Evolutionary conservation across 2,329 filamentous ascomycete genomes (phyloP).

Genomic region (Hortaea werneckii): DNA sequence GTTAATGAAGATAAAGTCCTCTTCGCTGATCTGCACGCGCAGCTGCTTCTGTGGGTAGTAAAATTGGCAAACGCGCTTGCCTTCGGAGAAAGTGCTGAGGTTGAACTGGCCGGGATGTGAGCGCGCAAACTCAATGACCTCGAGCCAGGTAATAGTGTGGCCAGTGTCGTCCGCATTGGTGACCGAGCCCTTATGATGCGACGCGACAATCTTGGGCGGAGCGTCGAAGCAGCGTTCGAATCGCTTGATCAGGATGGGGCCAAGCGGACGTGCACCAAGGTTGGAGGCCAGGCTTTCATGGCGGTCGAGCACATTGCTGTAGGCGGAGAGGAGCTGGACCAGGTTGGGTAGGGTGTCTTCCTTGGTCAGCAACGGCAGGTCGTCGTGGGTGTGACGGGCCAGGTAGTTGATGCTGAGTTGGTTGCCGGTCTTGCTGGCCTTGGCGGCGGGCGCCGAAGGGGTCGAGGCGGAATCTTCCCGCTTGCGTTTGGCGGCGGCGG

Average conservation of each 20-base stretch:
- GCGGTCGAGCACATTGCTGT: slow-evolving; percentile 74
- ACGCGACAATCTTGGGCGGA: slow-evolving; percentile 58
- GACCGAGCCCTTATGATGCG: slow-evolving; percentile 31
- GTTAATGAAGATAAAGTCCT: slow-evolving; percentile 75
- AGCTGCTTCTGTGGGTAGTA: slow-evolving; percentile 59
- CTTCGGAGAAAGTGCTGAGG: slow-evolving; percentile 57
- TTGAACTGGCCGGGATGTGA: slow-evolving; percentile 70
- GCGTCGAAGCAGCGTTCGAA: slow-evolving; percentile 82
- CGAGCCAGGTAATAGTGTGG: slow-evolving; percentile 63
- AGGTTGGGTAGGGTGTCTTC: slow-evolving; percentile 66
- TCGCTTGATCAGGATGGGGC: slow-evolving; percentile 72
- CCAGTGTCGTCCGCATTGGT: slow-evolving; percentile 32
- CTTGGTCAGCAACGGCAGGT: slow-evolving; percentile 51
- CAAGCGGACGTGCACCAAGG: slow-evolving; percentile 71
- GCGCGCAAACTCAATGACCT: slow-evolving; percentile 75
- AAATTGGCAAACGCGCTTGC: slow-evolving; percentile 67
- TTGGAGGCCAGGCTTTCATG: slow-evolving; percentile 82
- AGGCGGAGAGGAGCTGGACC: slow-evolving; percentile 62
- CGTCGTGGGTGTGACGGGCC: slow-evolving; percentile 50
- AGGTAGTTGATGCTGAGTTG: slow-evolving; percentile 61
- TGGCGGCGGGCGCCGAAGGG: slow-evolving; percentile 30
- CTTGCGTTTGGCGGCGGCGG: slow-evolving; percentile 35
- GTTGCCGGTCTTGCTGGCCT: slow-evolving; percentile 44
- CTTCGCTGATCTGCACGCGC: slow-evolving; percentile 75
- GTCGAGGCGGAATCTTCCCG: slow-evolving; percentile 27